Evolutionary conservation across 176 grass and related monocot genomes (phyloP).

Genomic region (Aegilops umbellulata): DNA sequence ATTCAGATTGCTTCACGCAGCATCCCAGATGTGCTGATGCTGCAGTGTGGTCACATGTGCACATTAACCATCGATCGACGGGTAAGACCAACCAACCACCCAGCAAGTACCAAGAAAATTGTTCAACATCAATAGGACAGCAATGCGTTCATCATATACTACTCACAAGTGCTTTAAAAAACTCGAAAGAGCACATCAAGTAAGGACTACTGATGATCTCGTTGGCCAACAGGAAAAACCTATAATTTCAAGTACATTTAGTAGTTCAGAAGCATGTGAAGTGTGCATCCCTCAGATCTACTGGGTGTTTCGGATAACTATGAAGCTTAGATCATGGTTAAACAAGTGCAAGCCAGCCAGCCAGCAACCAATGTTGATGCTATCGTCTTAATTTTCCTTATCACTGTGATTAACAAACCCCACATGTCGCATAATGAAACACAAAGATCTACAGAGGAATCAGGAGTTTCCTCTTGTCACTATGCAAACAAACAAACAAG

Average conservation of each 20-base stretch:
- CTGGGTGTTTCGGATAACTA: slow-evolving; percentile 10
- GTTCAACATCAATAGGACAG: neutral
- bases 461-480: slow-evolving; percentile 36
- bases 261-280: neutral
- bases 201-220: slow-evolving; percentile 1
- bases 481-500: slow-evolving; percentile 12
- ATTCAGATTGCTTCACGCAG: neutral
- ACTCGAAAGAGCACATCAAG: neutral
- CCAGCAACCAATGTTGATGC: slow-evolving; percentile 20
- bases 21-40: slow-evolving; percentile 8
- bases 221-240: slow-evolving; percentile 20
- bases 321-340: slow-evolving; percentile 21
- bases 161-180: neutral
- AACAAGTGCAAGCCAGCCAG: slow-evolving; percentile 40
- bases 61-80: neutral
- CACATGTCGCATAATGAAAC: slow-evolving; percentile 18
- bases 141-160: neutral
- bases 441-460: neutral
- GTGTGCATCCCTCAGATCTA: neutral
- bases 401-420: slow-evolving; percentile 21
- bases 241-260: neutral
- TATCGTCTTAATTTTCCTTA: slow-evolving; percentile 17
- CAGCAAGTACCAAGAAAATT: neutral
- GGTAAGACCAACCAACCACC: neutral
- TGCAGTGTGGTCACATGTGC: neutral